Percentiles rank a stretch among this genome's conserved stretches.
These are phyloP conservation scores for Parastagonospora avenae DNA, from an alignment of 2,329 filamentous ascomycete genomes.

Conservation along the genomic window DNA sequence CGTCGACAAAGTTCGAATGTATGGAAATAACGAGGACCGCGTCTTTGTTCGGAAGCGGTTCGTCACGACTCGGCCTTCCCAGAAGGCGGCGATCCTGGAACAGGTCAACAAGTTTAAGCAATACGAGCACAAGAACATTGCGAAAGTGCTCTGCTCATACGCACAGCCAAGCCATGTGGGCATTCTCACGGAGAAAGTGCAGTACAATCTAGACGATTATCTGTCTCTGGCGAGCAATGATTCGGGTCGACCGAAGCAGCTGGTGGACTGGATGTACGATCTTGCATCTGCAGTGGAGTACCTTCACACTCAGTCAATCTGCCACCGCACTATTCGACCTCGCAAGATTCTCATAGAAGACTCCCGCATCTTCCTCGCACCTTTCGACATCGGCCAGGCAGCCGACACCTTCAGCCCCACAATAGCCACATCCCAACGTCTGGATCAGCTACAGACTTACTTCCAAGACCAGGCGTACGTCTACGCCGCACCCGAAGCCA, in stretches of 20 bases:
- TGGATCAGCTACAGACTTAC: slow-evolving; percentile 38
- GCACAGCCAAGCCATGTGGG: slow-evolving; percentile 44
- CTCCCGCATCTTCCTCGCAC: slow-evolving; percentile 39
- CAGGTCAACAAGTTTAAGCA: slow-evolving; percentile 46
- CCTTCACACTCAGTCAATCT: slow-evolving; percentile 45
- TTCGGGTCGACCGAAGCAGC: slow-evolving; percentile 36
- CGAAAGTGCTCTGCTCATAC: slow-evolving; percentile 46
- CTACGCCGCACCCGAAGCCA: slow-evolving; percentile 46
- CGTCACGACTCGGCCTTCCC: slow-evolving; percentile 39
- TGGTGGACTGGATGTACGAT: slow-evolving; percentile 50
- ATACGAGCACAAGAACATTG: slow-evolving; percentile 47
- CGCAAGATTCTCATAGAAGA: slow-evolving; percentile 48
- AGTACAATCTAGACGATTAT: slow-evolving; percentile 47
- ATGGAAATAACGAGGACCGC: slow-evolving; percentile 41
- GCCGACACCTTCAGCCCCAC: slow-evolving; percentile 37
- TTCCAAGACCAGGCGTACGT: slow-evolving; percentile 44
- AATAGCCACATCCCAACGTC: slow-evolving; percentile 29
- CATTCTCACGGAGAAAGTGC: slow-evolving; percentile 40
- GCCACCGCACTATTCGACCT: slow-evolving; percentile 45
- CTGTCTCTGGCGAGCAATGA: slow-evolving; percentile 37
- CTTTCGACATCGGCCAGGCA: slow-evolving; percentile 44
- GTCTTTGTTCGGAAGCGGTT: slow-evolving; percentile 46
- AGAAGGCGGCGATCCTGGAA: slow-evolving; percentile 42
- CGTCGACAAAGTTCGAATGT: slow-evolving; percentile 43
- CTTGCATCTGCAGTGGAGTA: slow-evolving; percentile 46